phyloP scores from a whole-genome alignment of 208 protist genomes.

The Naegleria fowleri region DNA sequence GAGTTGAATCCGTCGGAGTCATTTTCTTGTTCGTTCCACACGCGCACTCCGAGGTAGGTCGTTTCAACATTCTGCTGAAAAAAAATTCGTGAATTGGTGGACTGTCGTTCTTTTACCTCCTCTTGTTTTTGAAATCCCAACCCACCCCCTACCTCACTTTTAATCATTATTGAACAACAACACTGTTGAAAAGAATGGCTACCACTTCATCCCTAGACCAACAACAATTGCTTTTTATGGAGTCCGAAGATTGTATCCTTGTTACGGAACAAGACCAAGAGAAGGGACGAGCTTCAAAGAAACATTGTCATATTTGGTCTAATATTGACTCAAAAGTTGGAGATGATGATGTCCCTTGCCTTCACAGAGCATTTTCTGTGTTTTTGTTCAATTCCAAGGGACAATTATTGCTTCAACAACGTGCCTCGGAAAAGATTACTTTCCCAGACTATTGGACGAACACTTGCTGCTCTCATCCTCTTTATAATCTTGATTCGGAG shows the following conservation, averaged over 20 bases:
- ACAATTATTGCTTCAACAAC: constrained; percentile 39
- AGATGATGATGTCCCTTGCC: background rate
- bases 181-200: background rate
- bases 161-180: no score
- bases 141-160: no score
- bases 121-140: no score
- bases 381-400: constrained; percentile 36
- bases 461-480: constrained; percentile 44
- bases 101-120: no score
- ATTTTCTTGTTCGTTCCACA: no score
- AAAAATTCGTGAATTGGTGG: no score
- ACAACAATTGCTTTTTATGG: constrained; percentile 30
- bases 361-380: constrained; percentile 42
- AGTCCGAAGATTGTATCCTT: constrained; percentile 33
- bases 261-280: constrained; percentile 37
- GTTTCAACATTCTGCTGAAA: no score
- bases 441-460: constrained; percentile 42
- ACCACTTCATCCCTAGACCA: background rate
- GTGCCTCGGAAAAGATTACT: constrained; percentile 35
- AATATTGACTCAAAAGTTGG: background rate
- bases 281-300: constrained; percentile 24
- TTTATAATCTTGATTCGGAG: constrained; percentile 27
- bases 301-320: constrained; percentile 21
- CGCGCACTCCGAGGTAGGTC: no score
- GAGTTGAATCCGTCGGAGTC: no score